Evolutionary conservation across 2,329 filamentous ascomycete genomes (phyloP), one percentile per base, ranked within the genome.

Genomic region (Metarhizium humberi): DNA sequence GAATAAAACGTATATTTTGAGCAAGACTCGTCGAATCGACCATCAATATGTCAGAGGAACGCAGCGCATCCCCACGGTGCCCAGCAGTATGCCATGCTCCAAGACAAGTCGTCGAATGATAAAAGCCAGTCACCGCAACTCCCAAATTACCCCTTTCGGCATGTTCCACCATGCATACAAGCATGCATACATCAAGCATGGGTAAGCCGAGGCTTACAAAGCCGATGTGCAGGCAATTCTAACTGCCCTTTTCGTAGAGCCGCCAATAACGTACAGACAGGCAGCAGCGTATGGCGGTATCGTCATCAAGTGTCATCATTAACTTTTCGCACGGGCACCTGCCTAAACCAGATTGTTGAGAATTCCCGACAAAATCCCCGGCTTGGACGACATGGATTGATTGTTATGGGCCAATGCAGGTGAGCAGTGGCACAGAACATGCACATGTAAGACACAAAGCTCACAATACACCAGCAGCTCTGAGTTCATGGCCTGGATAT

Each of bases 41-140:
- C 13, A 4, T 16, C 38, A 25, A 25, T 5, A 40, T 13, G 14
- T 40, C 38, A 0, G 14, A 5, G 32, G 32, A 11, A 34, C 6
- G 2, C 32, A 7, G 32, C 32, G 32, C 6, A 34, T 34, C 10
- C 32, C 38, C 38, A 1, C 2, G 38, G 5, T 40, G 4, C 72
- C 73, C 42, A 85, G 65, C 2, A 82, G 82, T 6, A 81, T 74
- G 0, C 78, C 78, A 62, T 87, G 83, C 8, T 83, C 84, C 34
- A 74, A 73, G 51, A 80, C 69, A 65, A 81, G 86, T 38, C 79
- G 61, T 56, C 64, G 67, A 61, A 68, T 67, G 52, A 70, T 62
- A 55, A 70, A 71, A 25, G 25, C 25, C 25, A 25, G 25, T 25
- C 25, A 25, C 4, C 25, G 25, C 25, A 25, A 25, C 25, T 25